Conservation (phyloP, 2,329 filamentous ascomycete species). For the Endoconidiophora laricicola region DNA sequence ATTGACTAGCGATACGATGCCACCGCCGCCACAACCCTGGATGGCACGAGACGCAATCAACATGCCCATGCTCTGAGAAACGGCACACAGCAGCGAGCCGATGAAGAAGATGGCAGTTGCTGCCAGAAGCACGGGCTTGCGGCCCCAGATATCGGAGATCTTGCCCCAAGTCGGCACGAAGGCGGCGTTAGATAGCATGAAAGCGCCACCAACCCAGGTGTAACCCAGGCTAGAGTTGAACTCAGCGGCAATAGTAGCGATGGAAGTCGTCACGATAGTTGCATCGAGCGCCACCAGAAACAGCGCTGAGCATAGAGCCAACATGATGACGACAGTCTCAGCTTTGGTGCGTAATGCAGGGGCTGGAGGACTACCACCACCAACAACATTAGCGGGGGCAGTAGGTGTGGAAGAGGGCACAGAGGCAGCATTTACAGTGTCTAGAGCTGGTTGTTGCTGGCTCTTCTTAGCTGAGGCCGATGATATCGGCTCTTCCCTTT, state of each 20-base stretch:
- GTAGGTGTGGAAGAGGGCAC: not conserved
- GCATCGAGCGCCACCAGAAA: constrained; percentile 39
- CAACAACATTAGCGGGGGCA: not conserved
- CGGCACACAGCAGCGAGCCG: constrained; percentile 36
- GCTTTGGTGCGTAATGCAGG: constrained; percentile 20
- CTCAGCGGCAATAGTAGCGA: constrained; percentile 46
- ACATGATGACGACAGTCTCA: constrained; percentile 25
- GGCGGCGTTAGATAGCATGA: constrained; percentile 52
- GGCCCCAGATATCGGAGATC: constrained; percentile 40
- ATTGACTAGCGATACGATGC: constrained; percentile 42
- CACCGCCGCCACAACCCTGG: constrained; percentile 40
- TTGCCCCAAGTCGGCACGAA: constrained; percentile 55
- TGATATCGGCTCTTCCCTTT: not conserved
- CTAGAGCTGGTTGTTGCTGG: not conserved
- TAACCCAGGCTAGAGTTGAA: constrained; percentile 54
- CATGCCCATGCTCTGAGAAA: constrained; percentile 32
- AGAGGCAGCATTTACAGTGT: not conserved
- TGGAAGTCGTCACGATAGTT: constrained; percentile 49
- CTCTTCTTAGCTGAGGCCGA: not conserved
- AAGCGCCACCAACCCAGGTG: constrained; percentile 62
- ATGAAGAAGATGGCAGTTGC: constrained; percentile 37
- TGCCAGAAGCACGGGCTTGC: constrained; percentile 35
- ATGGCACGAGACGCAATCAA: constrained; percentile 38
- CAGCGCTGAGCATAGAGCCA: constrained; percentile 27
- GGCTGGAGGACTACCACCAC: not conserved